phyloP scores from a whole-genome alignment of 2,329 filamentous ascomycete species.

The Apiospora arundinis region DNA sequence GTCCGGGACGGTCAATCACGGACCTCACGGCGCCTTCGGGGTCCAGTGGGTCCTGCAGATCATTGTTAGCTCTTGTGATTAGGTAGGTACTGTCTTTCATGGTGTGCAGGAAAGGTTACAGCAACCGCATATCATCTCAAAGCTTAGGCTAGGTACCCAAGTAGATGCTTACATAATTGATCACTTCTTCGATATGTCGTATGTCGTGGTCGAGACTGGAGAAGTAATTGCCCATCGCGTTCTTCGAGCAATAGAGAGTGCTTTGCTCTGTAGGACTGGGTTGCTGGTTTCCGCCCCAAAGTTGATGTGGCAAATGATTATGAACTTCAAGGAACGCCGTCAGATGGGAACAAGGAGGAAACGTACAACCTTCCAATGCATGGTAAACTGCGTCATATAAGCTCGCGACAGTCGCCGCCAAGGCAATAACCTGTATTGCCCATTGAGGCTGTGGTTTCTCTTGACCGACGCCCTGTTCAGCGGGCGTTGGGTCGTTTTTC shows the following conservation, averaged over 20 bases:
- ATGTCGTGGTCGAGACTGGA: constrained; percentile 27
- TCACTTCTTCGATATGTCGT: constrained; percentile 30
- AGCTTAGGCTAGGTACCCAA: not conserved
- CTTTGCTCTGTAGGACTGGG: not conserved
- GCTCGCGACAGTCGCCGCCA: not conserved
- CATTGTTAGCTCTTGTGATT: not conserved
- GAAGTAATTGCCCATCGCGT: constrained; percentile 31
- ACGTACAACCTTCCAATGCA: not conserved
- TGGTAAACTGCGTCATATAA: constrained; percentile 1
- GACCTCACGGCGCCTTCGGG: constrained; percentile 32
- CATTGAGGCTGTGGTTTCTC: not conserved
- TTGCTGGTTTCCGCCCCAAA: not conserved
- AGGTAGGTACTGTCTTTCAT: no score
- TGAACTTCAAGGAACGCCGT: not conserved
- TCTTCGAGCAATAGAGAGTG: not conserved
- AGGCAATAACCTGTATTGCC: not conserved
- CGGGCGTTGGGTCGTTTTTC: not conserved
- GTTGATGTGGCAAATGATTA: not conserved
- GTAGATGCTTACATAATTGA: constrained; percentile 31
- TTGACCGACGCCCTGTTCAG: not conserved
- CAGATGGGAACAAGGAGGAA: not conserved
- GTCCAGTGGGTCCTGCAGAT: constrained; percentile 30
- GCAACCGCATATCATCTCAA: not conserved
- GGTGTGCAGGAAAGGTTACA: no score
- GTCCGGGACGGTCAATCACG: constrained; percentile 32